Percentiles rank a stretch among this genome's conserved stretches.
phyloP scores from a whole-genome alignment of 1,139 yeast genomes.

The Scheffersomyces quercinus region DNA sequence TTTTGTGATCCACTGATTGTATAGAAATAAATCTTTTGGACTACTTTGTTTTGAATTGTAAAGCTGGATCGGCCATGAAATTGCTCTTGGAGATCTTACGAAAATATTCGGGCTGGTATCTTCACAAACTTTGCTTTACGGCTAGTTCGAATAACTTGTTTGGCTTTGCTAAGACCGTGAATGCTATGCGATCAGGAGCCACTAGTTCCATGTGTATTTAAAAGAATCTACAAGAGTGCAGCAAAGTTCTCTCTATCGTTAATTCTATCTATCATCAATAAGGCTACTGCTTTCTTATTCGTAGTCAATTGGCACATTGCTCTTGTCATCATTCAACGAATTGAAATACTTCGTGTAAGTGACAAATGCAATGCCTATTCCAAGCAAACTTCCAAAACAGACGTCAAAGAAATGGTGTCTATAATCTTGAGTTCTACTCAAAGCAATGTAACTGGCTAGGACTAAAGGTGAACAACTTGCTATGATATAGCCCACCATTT shows the following conservation, averaged over 20 bases:
- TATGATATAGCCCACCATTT: slow-evolving; percentile 6
- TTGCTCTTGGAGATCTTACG: no score
- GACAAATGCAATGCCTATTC: slow-evolving; percentile 17
- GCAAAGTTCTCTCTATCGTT: no score
- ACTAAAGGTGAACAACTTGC: slow-evolving; percentile 25
- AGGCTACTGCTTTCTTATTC: neutral
- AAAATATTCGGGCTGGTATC: no score
- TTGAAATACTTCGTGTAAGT: slow-evolving; percentile 17
- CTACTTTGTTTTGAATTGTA: no score
- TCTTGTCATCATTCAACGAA: slow-evolving; percentile 7
- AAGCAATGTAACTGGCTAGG: slow-evolving; percentile 47
- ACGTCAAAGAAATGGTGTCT: slow-evolving; percentile 47
- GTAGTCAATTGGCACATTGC: slow-evolving; percentile 11
- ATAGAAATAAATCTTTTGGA: slow-evolving; percentile 1
- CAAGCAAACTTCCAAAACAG: slow-evolving; percentile 36
- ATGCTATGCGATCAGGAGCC: no score
- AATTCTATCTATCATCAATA: no score
- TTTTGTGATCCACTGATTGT: neutral
- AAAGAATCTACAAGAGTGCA: no score
- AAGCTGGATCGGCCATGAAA: no score
- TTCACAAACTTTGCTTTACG: no score
- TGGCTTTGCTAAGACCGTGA: no score
- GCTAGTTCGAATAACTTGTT: no score
- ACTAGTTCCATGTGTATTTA: no score
- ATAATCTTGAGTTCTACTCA: slow-evolving; percentile 44